Percentiles rank a stretch among this genome's conserved stretches.
Conservation (phyloP, 495 filamentous ascomycete species). For the Astrothelium macrocarpum region DNA sequence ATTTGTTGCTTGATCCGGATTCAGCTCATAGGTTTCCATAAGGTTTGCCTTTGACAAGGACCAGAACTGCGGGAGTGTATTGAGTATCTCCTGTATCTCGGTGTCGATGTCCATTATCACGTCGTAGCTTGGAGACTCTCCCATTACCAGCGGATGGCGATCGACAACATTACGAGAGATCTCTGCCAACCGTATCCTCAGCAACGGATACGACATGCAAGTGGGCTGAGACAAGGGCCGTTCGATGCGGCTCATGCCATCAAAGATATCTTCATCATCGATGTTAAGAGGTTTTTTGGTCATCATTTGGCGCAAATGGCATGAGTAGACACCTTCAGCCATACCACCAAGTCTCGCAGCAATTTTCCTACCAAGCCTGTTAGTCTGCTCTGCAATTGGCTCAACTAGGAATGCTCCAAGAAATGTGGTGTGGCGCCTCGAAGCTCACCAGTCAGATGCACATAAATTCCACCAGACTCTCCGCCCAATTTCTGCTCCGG, state of each 20-base stretch:
- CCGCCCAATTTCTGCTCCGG: constrained; percentile 35
- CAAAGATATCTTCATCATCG: constrained; percentile 37
- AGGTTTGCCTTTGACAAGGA: constrained; percentile 8
- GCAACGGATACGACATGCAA: constrained; percentile 38
- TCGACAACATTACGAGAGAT: constrained; percentile 39
- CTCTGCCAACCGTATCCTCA: constrained; percentile 39
- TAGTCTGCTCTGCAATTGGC: neutral
- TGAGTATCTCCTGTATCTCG: constrained; percentile 25
- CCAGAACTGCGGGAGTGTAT: constrained; percentile 20
- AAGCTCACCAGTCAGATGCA: constrained; percentile 38
- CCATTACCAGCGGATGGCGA: constrained; percentile 23
- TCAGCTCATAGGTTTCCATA: constrained; percentile 8
- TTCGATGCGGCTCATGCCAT: constrained; percentile 25
- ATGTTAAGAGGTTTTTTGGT: constrained; percentile 38
- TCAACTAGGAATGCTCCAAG: no score
- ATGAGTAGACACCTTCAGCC: constrained; percentile 35
- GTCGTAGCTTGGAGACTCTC: constrained; percentile 14
- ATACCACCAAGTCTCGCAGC: constrained; percentile 31
- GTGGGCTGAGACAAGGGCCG: constrained; percentile 35
- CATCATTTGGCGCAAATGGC: constrained; percentile 36
- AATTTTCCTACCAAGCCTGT: constrained; percentile 24
- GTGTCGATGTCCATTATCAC: constrained; percentile 28
- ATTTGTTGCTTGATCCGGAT: constrained; percentile 9
- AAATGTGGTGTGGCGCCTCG: no score
- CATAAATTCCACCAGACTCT: constrained; percentile 44